Evolutionary conservation across 2,329 filamentous ascomycete genomes (phyloP), one percentile per base, ranked within the genome.

Genomic region (Epichloe sylvatica): DNA sequence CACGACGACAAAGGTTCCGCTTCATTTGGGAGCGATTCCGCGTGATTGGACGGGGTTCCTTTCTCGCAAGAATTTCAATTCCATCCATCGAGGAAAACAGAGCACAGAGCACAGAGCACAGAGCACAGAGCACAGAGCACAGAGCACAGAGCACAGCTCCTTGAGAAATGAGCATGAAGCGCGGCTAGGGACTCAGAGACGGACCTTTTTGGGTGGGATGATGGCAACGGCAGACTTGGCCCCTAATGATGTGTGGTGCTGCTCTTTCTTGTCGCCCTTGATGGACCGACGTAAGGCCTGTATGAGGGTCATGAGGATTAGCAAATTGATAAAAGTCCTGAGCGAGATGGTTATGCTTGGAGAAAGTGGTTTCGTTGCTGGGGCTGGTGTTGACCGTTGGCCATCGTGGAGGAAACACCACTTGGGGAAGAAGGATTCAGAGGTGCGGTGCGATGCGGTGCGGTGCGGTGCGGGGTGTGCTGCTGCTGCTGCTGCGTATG

Each of bases 201-300:
- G 73, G 66, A 94, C 88, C 82, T 94, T 95, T 70, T 94, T 95
- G 1, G 90, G 90, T 48, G 90, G 88, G 25, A 92, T 79, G 62
- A 95, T 94, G 47, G 89, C 88, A 56, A 91, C 79, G 39, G 87
- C 85, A 50, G 89, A 84, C 67, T 95, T 95, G 55, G 85, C 83
- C 15, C 83, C 81, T 57, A 94, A 85, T 51, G 84, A 83, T 57
- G 86, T 76, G 41, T 56, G 61, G 63, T 86, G 84, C 56, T 80
- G 76, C 56, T 80, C 79, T 64, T 83, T 81, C 74, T 89, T 94
- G 58, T 94, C 87, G 67, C 86, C 84, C 72, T 94, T 94, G 70
- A 94, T 84, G 54, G 88, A 94, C 70, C 87, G 79, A 66, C 89
- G 80, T 68, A 95, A 78, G 65, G 83, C 83, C 84, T 88, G 71